These are phyloP conservation scores for Penicillium sclerotiorum DNA, from an alignment of 2,329 filamentous ascomycete species.

Conservation along the genomic window DNA sequence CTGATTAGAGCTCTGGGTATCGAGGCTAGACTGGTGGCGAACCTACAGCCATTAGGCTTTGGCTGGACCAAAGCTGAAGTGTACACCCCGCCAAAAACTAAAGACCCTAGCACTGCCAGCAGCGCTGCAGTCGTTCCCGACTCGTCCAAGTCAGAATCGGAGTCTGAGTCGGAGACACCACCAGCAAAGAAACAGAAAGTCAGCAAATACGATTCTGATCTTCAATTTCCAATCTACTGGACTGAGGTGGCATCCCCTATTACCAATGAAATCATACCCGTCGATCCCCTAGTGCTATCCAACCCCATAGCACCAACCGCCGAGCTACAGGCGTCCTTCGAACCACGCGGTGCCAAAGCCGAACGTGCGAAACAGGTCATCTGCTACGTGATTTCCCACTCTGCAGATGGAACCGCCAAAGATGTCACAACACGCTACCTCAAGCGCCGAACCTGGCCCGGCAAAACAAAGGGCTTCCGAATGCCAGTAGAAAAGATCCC, in stretches of 20 bases:
- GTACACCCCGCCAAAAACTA: conserved; percentile 53
- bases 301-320: conserved; percentile 70
- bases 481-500: conserved; percentile 79
- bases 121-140: conserved; percentile 19
- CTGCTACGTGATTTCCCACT: conserved; percentile 83
- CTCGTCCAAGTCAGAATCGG: conserved; percentile 19
- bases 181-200: conserved; percentile 17
- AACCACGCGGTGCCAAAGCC: conserved; percentile 79
- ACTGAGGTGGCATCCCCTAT: conserved; percentile 83
- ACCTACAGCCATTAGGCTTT: conserved; percentile 82
- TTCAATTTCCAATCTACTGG: conserved; percentile 90
- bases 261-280: conserved; percentile 75
- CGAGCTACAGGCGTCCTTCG: conserved; percentile 73
- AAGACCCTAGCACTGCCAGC: conserved; percentile 16
- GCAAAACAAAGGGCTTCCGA: conserved; percentile 83
- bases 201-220: conserved; percentile 69
- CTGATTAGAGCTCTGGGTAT: conserved; percentile 78
- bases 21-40: conserved; percentile 81
- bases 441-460: conserved; percentile 77
- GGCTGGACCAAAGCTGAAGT: conserved; percentile 89
- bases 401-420: conserved; percentile 83
- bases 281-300: conserved; percentile 72
- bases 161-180: conserved; percentile 17
- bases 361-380: conserved; percentile 88
- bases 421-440: conserved; percentile 93